Evolutionary conservation across 2,329 filamentous ascomycete genomes (phyloP).

Genomic region (Colletotrichum lini): DNA sequence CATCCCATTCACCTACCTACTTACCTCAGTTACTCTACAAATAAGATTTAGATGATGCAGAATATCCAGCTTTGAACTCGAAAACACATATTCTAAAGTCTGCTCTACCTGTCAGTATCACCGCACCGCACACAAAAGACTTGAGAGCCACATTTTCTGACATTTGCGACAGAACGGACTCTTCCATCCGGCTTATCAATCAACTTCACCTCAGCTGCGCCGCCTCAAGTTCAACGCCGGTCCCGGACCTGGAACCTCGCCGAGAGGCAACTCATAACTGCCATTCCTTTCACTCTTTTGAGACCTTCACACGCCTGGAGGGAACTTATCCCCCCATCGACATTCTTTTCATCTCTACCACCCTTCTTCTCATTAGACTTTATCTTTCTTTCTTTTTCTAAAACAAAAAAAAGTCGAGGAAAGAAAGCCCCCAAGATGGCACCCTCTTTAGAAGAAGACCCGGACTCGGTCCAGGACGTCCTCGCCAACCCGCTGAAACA

Average conservation of each 20-base stretch:
- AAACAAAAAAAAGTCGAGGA: too few relatives aligned
- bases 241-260: slow-evolving; percentile 16
- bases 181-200: slow-evolving; percentile 38
- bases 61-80: not conserved
- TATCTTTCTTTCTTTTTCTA: too few relatives aligned
- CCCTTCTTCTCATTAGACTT: too few relatives aligned
- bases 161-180: not conserved
- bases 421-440: slow-evolving; percentile 70
- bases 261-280: not conserved
- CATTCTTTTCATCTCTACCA: slow-evolving; percentile 7
- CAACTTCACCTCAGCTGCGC: slow-evolving; percentile 23
- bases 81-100: too few relatives aligned
- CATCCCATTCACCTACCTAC: not conserved
- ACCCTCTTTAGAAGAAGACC: slow-evolving; percentile 82
- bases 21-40: too few relatives aligned
- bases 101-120: not conserved
- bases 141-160: not conserved
- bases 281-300: too few relatives aligned
- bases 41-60: not conserved
- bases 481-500: slow-evolving; percentile 82
- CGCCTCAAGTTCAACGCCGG: slow-evolving; percentile 22
- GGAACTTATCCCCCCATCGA: not conserved
- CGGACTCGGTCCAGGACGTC: slow-evolving; percentile 82
- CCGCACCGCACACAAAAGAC: too few relatives aligned
- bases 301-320: not conserved